Evolutionary conservation across 2,329 filamentous ascomycete genomes (phyloP).

Genomic region (Coniochaeta prunicola): DNA sequence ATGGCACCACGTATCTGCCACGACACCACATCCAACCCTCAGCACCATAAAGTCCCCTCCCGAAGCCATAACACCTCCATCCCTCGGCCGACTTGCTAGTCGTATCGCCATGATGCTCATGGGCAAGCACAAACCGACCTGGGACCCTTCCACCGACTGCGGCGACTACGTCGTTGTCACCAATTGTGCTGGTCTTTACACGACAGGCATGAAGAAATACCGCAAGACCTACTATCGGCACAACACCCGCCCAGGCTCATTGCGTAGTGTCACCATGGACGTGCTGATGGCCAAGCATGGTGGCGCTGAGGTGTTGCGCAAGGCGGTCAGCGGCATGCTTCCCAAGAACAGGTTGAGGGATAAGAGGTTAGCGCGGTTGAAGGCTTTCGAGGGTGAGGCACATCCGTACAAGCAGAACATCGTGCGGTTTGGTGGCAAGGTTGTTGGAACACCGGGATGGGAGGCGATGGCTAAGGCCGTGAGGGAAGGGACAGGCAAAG

Average conservation of each 20-base stretch:
- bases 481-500: constrained; percentile 39
- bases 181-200: constrained; percentile 78
- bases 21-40: constrained; percentile 53
- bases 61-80: constrained; percentile 54
- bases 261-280: constrained; percentile 91
- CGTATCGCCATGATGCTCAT: constrained; percentile 83
- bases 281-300: constrained; percentile 90
- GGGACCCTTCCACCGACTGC: constrained; percentile 94
- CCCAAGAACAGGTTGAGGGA: constrained; percentile 93
- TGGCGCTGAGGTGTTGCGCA: constrained; percentile 81
- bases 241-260: constrained; percentile 78
- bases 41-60: constrained; percentile 42
- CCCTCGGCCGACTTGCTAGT: constrained; percentile 84
- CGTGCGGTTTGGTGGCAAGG: constrained; percentile 59
- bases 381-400: constrained; percentile 87
- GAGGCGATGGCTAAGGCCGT: constrained; percentile 42
- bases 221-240: constrained; percentile 97
- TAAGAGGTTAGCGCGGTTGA: constrained; percentile 78
- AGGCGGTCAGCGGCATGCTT: constrained; percentile 93
- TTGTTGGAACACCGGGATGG: constrained; percentile 48
- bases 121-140: constrained; percentile 99
- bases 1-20: constrained; percentile 85
- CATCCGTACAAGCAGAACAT: constrained; percentile 92
- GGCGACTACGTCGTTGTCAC: constrained; percentile 97
- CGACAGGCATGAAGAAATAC: constrained; percentile 84